Evolutionary conservation across 257 asterid species (phyloP).

Genomic region (Paulownia fortunei): DNA sequence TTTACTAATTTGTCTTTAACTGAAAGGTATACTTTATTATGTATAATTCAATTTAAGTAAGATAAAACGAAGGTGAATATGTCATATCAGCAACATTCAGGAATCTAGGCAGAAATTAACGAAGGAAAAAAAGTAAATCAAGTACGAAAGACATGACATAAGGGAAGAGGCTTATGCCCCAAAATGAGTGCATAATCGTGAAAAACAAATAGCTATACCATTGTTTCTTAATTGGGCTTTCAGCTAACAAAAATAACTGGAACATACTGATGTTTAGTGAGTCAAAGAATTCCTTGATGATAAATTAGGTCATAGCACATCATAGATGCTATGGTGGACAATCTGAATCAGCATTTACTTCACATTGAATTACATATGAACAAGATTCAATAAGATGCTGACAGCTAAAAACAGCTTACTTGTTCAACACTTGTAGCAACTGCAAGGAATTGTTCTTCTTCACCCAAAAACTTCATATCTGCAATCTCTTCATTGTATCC

Average conservation of each 20-base stretch:
- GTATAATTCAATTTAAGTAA: not conserved
- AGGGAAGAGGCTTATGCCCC: not conserved
- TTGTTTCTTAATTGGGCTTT: not conserved
- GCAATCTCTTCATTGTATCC: constrained; percentile 97
- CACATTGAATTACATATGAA: not conserved
- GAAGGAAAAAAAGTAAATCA: not conserved
- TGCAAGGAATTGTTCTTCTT: constrained; percentile 86
- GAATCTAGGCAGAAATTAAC: not conserved
- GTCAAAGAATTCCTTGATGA: not conserved
- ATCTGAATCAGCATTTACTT: constrained; percentile 5
- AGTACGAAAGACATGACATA: not conserved
- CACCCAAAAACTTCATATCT: constrained; percentile 96
- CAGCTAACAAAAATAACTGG: not conserved
- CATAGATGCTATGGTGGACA: not conserved
- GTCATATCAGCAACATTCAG: not conserved
- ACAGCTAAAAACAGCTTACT: constrained; percentile 45
- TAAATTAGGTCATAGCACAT: not conserved
- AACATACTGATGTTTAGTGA: not conserved
- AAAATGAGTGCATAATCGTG: not conserved
- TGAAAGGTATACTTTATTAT: not conserved
- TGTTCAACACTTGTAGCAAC: constrained; percentile 97
- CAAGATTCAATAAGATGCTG: constrained; percentile 5
- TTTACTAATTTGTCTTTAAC: not conserved
- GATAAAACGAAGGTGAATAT: not conserved
- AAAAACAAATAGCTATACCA: not conserved